Conservation (phyloP, 768 basidiomycete genomes). For the Hypholoma sublateritium region DNA sequence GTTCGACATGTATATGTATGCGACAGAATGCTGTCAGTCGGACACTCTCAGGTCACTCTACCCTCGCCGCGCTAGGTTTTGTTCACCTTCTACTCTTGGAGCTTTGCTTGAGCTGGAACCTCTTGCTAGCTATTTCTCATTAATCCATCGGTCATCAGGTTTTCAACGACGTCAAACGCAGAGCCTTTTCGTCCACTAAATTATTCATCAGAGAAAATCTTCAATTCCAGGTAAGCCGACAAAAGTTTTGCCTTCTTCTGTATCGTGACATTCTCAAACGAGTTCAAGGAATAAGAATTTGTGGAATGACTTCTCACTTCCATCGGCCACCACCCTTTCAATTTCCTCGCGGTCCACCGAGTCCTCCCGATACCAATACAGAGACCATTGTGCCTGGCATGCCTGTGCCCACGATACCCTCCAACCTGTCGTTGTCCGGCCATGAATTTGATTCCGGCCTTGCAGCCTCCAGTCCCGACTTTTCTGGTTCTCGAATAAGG, state of each 20-base stretch:
- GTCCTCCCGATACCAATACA: slow-evolving; percentile 41
- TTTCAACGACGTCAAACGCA: neutral
- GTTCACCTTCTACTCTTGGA: neutral
- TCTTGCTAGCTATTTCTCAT: slow-evolving; percentile 14
- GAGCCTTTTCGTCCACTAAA: too few relatives aligned
- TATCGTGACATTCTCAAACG: too few relatives aligned
- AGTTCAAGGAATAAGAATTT: too few relatives aligned
- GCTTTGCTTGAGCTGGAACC: slow-evolving; percentile 9
- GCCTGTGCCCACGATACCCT: slow-evolving; percentile 7
- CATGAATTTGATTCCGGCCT: slow-evolving; percentile 18
- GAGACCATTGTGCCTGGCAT: slow-evolving; percentile 15
- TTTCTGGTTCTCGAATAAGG: slow-evolving; percentile 36
- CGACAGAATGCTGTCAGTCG: neutral
- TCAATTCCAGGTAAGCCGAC: neutral
- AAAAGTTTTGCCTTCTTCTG: too few relatives aligned
- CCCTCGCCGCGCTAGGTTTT: neutral
- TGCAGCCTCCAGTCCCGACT: slow-evolving; percentile 24
- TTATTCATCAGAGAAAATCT: neutral
- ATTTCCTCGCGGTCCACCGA: slow-evolving; percentile 39
- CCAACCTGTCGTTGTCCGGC: slow-evolving; percentile 5
- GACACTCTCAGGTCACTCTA: neutral
- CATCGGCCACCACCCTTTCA: slow-evolving; percentile 47
- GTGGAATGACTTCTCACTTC: slow-evolving; percentile 38
- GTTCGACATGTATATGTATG: neutral
- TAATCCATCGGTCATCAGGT: neutral